Evolutionary conservation across 441 rosid species (phyloP).

Genomic region (Adansonia gregorii): DNA sequence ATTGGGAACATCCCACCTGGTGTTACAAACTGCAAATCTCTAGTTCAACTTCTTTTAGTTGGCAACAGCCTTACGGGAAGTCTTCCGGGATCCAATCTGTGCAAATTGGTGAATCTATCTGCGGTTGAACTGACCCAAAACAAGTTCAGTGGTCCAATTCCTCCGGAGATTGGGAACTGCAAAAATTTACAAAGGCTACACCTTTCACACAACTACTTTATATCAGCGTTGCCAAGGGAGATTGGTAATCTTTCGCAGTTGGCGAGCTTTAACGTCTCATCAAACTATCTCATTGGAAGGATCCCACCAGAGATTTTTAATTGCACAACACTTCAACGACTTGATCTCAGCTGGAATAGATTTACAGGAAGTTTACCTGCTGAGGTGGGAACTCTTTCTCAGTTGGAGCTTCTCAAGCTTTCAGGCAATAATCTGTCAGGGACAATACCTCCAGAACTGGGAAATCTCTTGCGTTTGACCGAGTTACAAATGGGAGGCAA

Average conservation of each 20-base stretch:
- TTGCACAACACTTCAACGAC: slow-evolving; percentile 82
- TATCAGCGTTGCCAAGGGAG: slow-evolving; percentile 67
- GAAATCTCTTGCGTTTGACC: slow-evolving; percentile 66
- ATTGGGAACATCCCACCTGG: slow-evolving; percentile 68
- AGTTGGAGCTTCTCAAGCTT: slow-evolving; percentile 82
- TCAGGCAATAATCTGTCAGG: slow-evolving; percentile 76
- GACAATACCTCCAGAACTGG: slow-evolving; percentile 55
- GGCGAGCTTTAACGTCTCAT: slow-evolving; percentile 77
- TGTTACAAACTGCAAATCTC: slow-evolving; percentile 60
- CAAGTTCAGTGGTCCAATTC: slow-evolving; percentile 70
- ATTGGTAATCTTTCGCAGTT: slow-evolving; percentile 68
- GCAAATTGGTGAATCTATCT: slow-evolving; percentile 62
- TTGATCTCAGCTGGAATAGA: slow-evolving; percentile 76
- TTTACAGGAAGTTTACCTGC: slow-evolving; percentile 64
- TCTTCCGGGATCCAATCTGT: slow-evolving; percentile 63
- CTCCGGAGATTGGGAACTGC: slow-evolving; percentile 68
- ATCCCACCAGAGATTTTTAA: slow-evolving; percentile 70
- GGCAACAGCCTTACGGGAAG: slow-evolving; percentile 65
- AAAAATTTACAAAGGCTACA: slow-evolving; percentile 64
- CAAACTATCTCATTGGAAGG: slow-evolving; percentile 68
- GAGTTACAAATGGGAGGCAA: slow-evolving; percentile 95
- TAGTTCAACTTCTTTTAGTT: slow-evolving; percentile 69
- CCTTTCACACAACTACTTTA: slow-evolving; percentile 66
- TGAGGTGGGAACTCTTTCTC: slow-evolving; percentile 64
- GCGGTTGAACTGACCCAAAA: slow-evolving; percentile 76